Evolutionary conservation across 2,329 filamentous ascomycete genomes (phyloP), one percentile per base, ranked within the genome.

Genomic region (Bipolaris victoriae): DNA sequence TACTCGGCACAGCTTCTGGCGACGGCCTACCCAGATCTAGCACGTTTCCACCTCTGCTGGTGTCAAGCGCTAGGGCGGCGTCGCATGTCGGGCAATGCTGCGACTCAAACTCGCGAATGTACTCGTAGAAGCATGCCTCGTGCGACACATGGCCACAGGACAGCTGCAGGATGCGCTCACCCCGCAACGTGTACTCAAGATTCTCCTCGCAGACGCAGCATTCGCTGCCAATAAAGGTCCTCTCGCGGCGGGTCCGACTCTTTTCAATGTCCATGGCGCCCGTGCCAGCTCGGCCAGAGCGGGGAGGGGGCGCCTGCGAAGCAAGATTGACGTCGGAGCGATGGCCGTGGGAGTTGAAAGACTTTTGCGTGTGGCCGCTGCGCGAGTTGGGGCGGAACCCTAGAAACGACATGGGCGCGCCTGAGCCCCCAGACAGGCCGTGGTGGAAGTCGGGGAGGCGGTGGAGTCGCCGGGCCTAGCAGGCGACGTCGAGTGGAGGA

Each of bases 81-180:
- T 97, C 90, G 78, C 95, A 99, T 64, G 91, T 90, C 26, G 95
- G 95, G 78, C 95, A 99, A 71, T 92, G 93, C 71, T 98, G 92
- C 51, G 91, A 91, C 66, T 98, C 93, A 57, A 94, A 90, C 72
- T 97, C 94, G 71, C 91, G 90, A 69, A 99, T 96, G 74, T 96
- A 97, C 78, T 99, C 95, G 79, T 98, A 98, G 75, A 99, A 98
- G 79, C 95, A 99, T 35, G 94, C 95, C 77, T 98, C 95, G 75
- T 99, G 95, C 10, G 94, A 92, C 58, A 99, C 94, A 78, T 99
- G 95, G n/a, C 89, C 86, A 78, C 95, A 99, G 5, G 93, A 96
- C 71, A 99, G 95, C 75, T 98, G 95, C 52, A 99, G 82, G 60
- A 99, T 92, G 65, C 92, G 88, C 80, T 99, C 95, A 58, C 95